A percentile compares a stretch with the other conserved stretches of the same genome.
These are phyloP conservation scores for Nothophaeocryptopus gaeumannii DNA, from an alignment of 2,329 filamentous ascomycete species.

Conservation along the genomic window DNA sequence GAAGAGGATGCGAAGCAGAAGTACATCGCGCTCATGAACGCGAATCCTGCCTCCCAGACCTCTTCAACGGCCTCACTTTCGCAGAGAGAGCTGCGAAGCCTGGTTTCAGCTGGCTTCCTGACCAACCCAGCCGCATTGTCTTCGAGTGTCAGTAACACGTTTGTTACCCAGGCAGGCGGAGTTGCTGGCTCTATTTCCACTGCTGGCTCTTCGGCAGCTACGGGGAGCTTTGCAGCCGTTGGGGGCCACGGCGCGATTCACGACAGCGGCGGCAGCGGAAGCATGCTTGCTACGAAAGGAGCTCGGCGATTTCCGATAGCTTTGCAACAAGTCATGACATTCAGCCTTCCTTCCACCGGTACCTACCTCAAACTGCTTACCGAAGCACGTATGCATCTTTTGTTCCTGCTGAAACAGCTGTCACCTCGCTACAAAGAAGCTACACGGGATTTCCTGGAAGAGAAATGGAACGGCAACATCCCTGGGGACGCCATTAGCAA, in stretches of 20 bases:
- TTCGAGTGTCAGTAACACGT: conserved; percentile 39
- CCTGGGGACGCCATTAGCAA: conserved; percentile 46
- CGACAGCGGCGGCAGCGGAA: conserved; percentile 58
- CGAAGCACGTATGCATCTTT: conserved; percentile 60
- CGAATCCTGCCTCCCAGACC: conserved; percentile 49
- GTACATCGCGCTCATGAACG: conserved; percentile 53
- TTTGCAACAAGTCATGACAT: conserved; percentile 39
- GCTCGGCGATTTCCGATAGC: conserved; percentile 8
- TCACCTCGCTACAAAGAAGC: conserved; percentile 60
- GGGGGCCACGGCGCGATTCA: conserved; percentile 66
- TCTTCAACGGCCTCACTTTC: conserved; percentile 44
- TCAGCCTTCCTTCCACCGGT: conserved; percentile 67
- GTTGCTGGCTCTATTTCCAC: conserved; percentile 53
- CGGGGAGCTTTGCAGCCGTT: conserved; percentile 66
- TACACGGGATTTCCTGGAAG: conserved; percentile 59
- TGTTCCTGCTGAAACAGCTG: conserved; percentile 55
- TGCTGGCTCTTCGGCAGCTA: conserved; percentile 61
- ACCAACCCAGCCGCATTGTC: conserved; percentile 49
- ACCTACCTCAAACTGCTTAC: conserved; percentile 64
- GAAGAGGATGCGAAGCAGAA: conserved; percentile 45
- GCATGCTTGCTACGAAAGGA: conserved; percentile 32
- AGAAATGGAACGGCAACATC: conserved; percentile 70
- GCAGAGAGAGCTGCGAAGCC: conserved; percentile 51
- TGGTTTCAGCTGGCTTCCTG: conserved; percentile 67
- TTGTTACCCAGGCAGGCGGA: conserved; percentile 42